Evolutionary conservation across 108 stramenopile genomes (phyloP), one percentile per base, ranked within the genome.

Genomic region (Cyclotella distinguenda): DNA sequence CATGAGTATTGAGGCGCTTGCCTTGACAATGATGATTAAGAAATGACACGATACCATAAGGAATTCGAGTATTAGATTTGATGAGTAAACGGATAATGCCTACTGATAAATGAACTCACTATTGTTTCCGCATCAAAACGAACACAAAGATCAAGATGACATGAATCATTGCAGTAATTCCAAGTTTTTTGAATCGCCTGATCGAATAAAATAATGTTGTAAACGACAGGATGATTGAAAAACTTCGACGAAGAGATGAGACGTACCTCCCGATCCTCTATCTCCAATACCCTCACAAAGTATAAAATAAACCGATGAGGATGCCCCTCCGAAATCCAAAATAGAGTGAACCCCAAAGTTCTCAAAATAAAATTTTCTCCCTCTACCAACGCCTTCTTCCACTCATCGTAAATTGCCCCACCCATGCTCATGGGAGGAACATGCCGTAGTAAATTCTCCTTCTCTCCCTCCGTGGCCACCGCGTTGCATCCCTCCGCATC

Each of bases 81-180:
- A 15, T 60, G 44, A 32, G 36, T 15, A n/a, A 48, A 47, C 9
- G 27, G 16, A 43, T 33, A 50, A 32, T 38, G 23, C 22, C 11
- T 33, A 32, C 5, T 26, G 46, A 35, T 5, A 32, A 28, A 30
- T 18, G 49, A 58, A 67, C 84, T 77, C 55, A 82, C 86, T 50
- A 87, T 80, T 28, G 85, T 46, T 78, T 89, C 86, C 15, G 91
- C 73, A 48, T 74, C 74, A 57, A 60, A 88, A 40, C 91, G 71
- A 7, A 90, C 80, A 43, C 85, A 89, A n/a, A 90, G 59, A 74
- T 93, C 91, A 50, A 90, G 58, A 27, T 77, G 78, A 61, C 77
- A 90, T 1, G 92, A 82, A 76, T 93, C 92, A 48, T 93, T 93
- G 81, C 92, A 90, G 62, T 87, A 90, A 30, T 87, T 82, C 92